Conservation (phyloP, 495 filamentous ascomycete species). For the Paragyromitra xinjiangensis region DNA sequence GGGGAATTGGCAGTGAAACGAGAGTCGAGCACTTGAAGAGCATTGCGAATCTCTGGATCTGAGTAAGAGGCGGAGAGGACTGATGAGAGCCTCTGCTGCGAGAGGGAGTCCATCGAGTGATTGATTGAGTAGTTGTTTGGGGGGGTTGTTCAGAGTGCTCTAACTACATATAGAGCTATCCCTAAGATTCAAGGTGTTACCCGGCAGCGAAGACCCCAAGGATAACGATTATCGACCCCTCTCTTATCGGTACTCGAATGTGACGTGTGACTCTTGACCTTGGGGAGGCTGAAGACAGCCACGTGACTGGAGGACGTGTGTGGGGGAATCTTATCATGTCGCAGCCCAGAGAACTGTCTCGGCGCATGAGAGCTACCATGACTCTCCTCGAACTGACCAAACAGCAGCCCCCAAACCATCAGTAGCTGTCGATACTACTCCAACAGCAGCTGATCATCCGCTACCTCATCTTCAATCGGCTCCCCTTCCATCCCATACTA, state of each 20-base stretch:
- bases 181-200: slow-evolving; percentile 18
- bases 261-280: slow-evolving; percentile 17
- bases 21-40: slow-evolving; percentile 78
- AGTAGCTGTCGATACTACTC: not conserved
- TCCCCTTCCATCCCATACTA: not conserved
- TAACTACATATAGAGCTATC: slow-evolving; percentile 9
- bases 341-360: not conserved
- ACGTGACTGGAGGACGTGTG: slow-evolving; percentile 23
- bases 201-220: slow-evolving; percentile 9
- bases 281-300: slow-evolving; percentile 19
- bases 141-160: not conserved
- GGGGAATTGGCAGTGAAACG: slow-evolving; percentile 76
- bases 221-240: not conserved
- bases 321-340: slow-evolving; percentile 13
- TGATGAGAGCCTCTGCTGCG: slow-evolving; percentile 75
- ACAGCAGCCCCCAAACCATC: not conserved
- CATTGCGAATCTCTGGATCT: slow-evolving; percentile 89
- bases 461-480: slow-evolving; percentile 12
- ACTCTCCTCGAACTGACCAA: not conserved
- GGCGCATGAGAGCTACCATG: slow-evolving; percentile 28
- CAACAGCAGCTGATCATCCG: not conserved
- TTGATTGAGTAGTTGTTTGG: not conserved
- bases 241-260: not conserved
- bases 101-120: slow-evolving; percentile 67
- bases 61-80: slow-evolving; percentile 92